Evolutionary conservation across 257 asterid species (phyloP).

Genomic region (Forsythia suspensa): DNA sequence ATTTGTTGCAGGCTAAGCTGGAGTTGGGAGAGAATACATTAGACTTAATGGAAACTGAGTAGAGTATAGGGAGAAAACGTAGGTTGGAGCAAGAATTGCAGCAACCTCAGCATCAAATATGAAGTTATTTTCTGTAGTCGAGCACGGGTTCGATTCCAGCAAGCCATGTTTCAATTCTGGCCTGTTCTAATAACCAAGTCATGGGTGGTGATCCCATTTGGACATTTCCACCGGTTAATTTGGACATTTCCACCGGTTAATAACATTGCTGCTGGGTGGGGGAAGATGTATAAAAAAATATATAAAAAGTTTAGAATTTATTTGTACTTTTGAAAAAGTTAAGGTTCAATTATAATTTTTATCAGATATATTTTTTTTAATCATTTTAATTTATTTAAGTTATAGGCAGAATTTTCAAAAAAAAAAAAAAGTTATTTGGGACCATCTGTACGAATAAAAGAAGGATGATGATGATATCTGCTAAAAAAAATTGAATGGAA

Average conservation of each 20-base stretch:
- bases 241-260: slow-evolving; percentile 46
- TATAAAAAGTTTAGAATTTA: no score
- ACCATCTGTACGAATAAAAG: no score
- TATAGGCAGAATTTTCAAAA: no score
- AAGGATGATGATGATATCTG: no score
- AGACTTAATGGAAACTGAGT: slow-evolving; percentile 37
- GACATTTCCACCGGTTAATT: slow-evolving; percentile 40
- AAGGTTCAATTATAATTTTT: no score
- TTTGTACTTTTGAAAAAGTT: no score
- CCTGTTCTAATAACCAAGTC: slow-evolving; percentile 37
- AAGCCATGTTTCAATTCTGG: slow-evolving; percentile 42
- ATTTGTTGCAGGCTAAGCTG: slow-evolving; percentile 32
- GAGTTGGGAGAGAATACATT: slow-evolving; percentile 32
- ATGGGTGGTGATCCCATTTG: slow-evolving; percentile 47
- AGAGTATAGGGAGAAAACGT: slow-evolving; percentile 31
- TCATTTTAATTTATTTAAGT: no score
- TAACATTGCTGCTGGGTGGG: slow-evolving; percentile 26
- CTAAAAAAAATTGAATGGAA: no score
- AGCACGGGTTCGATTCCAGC: slow-evolving; percentile 45
- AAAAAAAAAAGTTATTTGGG: no score
- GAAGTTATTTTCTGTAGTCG: slow-evolving; percentile 42
- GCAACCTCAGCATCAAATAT: slow-evolving; percentile 34
- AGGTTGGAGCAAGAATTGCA: slow-evolving; percentile 33
- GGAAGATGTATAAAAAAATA: no score
- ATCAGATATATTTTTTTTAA: no score